phyloP scores from a whole-genome alignment of 768 basidiomycete genomes.

The Auricularia auricula-judae region DNA sequence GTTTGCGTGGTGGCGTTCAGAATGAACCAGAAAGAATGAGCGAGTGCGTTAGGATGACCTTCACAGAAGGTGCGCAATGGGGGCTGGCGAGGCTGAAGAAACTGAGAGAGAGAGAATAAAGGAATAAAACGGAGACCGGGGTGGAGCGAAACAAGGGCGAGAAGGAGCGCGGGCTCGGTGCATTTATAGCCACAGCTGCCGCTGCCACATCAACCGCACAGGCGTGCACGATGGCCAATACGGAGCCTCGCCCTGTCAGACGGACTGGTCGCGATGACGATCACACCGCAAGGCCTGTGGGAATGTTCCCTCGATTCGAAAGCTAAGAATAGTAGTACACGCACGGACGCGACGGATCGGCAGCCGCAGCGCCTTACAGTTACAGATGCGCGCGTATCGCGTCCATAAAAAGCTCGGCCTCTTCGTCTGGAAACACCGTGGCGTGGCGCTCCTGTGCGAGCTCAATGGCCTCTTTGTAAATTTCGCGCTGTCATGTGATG shows the following conservation, averaged over 20 bases:
- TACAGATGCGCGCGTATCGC: no score
- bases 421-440: no score
- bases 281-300: background rate
- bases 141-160: constrained; percentile 15
- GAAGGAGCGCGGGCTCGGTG: constrained; percentile 26
- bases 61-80: constrained; percentile 1
- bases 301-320: background rate
- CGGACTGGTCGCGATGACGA: background rate
- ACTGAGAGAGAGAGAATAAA: background rate
- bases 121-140: background rate
- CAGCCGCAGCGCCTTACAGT: no score
- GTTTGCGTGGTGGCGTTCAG: constrained; percentile 14
- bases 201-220: no score
- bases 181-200: background rate
- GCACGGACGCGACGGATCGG: background rate
- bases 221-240: background rate
- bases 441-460: no score
- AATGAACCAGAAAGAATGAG: constrained; percentile 8
- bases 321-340: background rate
- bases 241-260: background rate
- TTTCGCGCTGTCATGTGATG: no score
- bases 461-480: no score
- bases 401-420: no score
- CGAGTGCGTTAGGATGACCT: constrained; percentile 8
- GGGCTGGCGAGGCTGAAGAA: background rate